These are phyloP conservation scores for Leccinum disarticulatum DNA, from an alignment of 768 basidiomycete genomes.

Conservation along the genomic window DNA sequence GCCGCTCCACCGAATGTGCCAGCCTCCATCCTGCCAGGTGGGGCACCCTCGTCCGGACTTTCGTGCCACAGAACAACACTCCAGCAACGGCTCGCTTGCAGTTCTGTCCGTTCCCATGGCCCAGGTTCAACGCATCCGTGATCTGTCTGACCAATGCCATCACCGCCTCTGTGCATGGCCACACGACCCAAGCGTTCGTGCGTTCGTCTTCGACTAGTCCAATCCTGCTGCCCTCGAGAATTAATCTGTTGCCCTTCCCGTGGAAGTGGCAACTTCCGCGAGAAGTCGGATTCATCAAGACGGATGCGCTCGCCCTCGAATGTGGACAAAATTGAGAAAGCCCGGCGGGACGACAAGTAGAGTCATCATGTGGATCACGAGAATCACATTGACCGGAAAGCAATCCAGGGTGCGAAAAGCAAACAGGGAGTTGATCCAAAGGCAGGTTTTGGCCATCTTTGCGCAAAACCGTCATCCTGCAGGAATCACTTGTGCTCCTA, in stretches of 20 bases:
- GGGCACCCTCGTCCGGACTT: conserved; percentile 13
- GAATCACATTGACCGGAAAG: conserved; percentile 15
- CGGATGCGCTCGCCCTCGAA: conserved; percentile 10
- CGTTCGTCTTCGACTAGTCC: conserved; percentile 26
- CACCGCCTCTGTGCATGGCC: conserved; percentile 24
- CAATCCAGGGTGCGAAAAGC: conserved; percentile 28
- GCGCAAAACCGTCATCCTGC: not conserved
- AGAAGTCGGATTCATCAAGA: conserved; percentile 19
- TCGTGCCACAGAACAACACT: conserved; percentile 1
- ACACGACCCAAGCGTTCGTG: conserved; percentile 3
- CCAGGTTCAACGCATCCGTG: conserved; percentile 26
- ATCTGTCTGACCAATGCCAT: conserved; percentile 11
- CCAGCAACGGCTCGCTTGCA: conserved; percentile 35
- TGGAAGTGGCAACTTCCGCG: conserved; percentile 42
- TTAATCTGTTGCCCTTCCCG: conserved; percentile 54
- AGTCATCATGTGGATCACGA: conserved; percentile 14
- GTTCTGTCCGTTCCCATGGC: conserved; percentile 37
- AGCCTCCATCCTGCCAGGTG: conserved; percentile 25
- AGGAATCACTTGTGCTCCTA: conserved; percentile 1
- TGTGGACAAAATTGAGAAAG: conserved; percentile 17
- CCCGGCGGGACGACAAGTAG: conserved; percentile 6
- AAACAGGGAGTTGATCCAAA: conserved; percentile 12
- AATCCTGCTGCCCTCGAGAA: conserved; percentile 46
- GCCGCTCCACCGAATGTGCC: conserved; percentile 38
- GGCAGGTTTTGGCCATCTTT: conserved; percentile 36